phyloP scores from a whole-genome alignment of 2,329 filamentous ascomycete species.

The Fusarium nelsonii region DNA sequence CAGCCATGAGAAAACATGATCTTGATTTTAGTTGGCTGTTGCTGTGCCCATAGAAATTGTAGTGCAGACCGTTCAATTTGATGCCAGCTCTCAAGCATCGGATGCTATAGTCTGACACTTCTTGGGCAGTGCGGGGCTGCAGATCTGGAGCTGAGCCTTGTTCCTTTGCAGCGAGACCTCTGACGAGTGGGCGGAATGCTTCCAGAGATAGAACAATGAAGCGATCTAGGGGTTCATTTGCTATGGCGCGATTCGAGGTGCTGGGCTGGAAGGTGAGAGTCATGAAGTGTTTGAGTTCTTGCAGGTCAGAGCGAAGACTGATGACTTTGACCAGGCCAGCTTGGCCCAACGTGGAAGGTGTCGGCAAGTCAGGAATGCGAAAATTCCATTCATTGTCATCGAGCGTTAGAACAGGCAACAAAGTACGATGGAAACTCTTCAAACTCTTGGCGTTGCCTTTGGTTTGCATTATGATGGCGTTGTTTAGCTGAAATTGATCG shows the following conservation, averaged over 20 bases:
- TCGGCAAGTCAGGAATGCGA: background rate
- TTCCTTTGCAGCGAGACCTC: background rate
- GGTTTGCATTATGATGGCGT: background rate
- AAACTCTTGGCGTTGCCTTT: background rate
- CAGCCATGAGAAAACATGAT: slow-evolving; percentile 2
- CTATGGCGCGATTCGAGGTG: background rate
- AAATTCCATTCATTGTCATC: background rate
- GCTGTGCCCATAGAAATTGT: slow-evolving; percentile 13
- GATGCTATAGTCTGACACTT: slow-evolving; percentile 13
- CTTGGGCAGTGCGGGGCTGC: background rate
- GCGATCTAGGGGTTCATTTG: background rate
- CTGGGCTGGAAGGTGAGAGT: background rate
- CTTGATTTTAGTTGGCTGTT: slow-evolving; percentile 11
- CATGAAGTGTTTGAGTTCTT: background rate
- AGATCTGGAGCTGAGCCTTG: background rate
- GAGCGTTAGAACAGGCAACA: background rate
- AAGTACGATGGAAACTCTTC: background rate
- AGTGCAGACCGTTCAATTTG: background rate
- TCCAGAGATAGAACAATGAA: background rate
- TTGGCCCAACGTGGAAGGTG: background rate
- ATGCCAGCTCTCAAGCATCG: slow-evolving; percentile 3
- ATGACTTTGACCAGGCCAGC: background rate
- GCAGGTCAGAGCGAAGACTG: slow-evolving; percentile 1
- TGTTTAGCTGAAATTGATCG: background rate
- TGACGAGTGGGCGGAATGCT: background rate